A percentile compares a stretch with the other conserved stretches of the same genome.
Evolutionary conservation across 192 early-diverging fungal genomes (phyloP).

Genomic region (Umbelopsis sp.): DNA sequence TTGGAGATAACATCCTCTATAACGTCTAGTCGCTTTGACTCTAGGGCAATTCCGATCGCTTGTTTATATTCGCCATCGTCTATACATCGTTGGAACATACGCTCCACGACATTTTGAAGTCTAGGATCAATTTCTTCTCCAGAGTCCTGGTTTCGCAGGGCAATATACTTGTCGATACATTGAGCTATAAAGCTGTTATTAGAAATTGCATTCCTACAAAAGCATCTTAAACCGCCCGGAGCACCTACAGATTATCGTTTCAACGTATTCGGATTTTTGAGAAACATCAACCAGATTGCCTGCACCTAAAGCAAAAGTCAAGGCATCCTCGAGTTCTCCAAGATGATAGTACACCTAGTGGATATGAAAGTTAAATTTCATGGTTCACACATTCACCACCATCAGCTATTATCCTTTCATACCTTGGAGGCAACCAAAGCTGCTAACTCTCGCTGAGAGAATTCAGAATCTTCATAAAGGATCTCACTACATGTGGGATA

Average conservation of each 20-base stretch:
- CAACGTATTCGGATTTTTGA: conserved; percentile 85
- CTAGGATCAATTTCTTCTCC: conserved; percentile 69
- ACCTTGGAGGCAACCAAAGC: conserved; percentile 97
- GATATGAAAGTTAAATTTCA: not conserved
- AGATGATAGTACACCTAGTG: conserved; percentile 93
- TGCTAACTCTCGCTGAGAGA: conserved; percentile 85
- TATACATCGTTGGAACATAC: conserved; percentile 94
- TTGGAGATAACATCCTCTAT: conserved; percentile 79
- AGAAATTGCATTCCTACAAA: too few relatives aligned
- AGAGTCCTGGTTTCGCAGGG: conserved; percentile 56
- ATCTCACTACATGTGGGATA: conserved; percentile 71
- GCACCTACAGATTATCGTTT: conserved; percentile 89
- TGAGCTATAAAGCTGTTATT: conserved; percentile 60
- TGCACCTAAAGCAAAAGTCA: conserved; percentile 94
- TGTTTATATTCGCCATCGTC: conserved; percentile 85
- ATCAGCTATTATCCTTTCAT: not conserved
- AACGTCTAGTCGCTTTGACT: conserved; percentile 88
- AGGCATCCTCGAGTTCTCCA: conserved; percentile 93
- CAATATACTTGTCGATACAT: conserved; percentile 96
- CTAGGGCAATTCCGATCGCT: conserved; percentile 95
- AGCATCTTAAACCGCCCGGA: not conserved
- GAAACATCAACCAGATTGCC: conserved; percentile 86
- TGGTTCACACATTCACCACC: not conserved
- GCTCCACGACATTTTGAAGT: conserved; percentile 88
- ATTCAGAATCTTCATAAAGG: conserved; percentile 89